Conservation (phyloP, 768 basidiomycete species). For the Lentinula detonsa region DNA sequence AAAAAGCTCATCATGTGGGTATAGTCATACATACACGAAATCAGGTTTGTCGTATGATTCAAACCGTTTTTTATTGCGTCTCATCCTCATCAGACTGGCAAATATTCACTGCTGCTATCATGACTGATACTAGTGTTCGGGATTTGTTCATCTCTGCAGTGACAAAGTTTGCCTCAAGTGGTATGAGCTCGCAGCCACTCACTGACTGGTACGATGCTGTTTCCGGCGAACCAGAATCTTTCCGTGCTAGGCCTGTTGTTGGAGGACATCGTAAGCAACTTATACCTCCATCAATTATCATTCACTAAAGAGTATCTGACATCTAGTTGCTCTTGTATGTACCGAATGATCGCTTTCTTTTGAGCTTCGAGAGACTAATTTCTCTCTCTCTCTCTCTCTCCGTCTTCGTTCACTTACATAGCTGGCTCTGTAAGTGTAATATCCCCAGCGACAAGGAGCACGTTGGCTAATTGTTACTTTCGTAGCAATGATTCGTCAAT, state of each 20-base stretch:
- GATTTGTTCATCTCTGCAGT: constrained; percentile 29
- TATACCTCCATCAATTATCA: too few relatives aligned
- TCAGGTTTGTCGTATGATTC: constrained; percentile 13
- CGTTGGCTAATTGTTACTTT: background rate
- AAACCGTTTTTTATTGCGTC: background rate
- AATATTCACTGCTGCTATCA: constrained; percentile 32
- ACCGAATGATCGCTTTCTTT: background rate
- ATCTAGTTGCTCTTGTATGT: background rate
- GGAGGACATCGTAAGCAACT: constrained; percentile 24
- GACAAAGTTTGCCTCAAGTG: constrained; percentile 23
- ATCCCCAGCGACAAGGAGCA: background rate
- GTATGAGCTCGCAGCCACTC: constrained; percentile 24
- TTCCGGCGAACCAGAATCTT: constrained; percentile 25
- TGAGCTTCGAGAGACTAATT: background rate
- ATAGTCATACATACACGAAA: constrained; percentile 25
- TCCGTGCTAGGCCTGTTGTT: constrained; percentile 35
- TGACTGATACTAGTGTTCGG: constrained; percentile 22
- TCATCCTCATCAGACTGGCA: constrained; percentile 27
- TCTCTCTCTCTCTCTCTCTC: background rate
- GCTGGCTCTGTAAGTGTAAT: background rate
- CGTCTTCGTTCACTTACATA: background rate
- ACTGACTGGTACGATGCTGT: constrained; percentile 35
- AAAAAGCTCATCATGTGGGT: background rate
- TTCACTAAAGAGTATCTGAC: background rate
- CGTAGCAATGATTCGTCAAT: background rate